Evolutionary conservation across 306 rosid genomes (phyloP), one percentile per base, ranked within the genome.

Genomic region (Begonia loranthoides): DNA sequence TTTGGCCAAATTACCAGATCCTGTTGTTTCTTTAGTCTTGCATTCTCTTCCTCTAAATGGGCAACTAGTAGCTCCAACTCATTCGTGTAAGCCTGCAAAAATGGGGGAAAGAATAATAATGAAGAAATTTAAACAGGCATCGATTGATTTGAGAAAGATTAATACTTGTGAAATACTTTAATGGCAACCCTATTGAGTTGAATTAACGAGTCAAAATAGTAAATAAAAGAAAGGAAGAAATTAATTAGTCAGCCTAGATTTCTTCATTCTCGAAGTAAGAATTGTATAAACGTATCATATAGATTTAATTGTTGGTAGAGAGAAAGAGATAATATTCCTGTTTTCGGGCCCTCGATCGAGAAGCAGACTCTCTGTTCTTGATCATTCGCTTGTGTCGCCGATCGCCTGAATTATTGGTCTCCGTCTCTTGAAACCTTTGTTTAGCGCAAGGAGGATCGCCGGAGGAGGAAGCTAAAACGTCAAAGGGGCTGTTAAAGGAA

Each of bases 291-390:
- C n/a, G n/a, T n/a, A 7, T 28, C 36, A 7, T 28, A 28, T 7
- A 28, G 36, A 28, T 28, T 28, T 28, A 28, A 8, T 28, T 28
- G 9, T 28, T 2, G 9, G 36, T 28, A 28, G 36, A 28, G 36
- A 28, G 36, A 28, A 8, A 28, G 36, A 28, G 36, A 28, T 2
- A 14, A 8, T n/a, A 49, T 73, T 57, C 99, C 99, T 86, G 99
- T 44, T 80, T 90, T 64, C 99, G 60, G 15, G 99, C 95, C 13
- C 99, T 61, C 12, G 99, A 90, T 43, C 99, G 78, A 9, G 99
- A 87, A 17, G 99, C 99, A 5, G 99, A 86, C 52, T 90, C 95
- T 2, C 99, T 70, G 50, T 90, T 90, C 77, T 86, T 90, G 54
- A 90, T 83, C 95, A 86, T 80, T 3, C 99, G 79, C 60, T 82